Percentiles rank a stretch among this genome's conserved stretches.
Evolutionary conservation across 441 rosid genomes (phyloP).

Genomic region (Biscutella laevigata): DNA sequence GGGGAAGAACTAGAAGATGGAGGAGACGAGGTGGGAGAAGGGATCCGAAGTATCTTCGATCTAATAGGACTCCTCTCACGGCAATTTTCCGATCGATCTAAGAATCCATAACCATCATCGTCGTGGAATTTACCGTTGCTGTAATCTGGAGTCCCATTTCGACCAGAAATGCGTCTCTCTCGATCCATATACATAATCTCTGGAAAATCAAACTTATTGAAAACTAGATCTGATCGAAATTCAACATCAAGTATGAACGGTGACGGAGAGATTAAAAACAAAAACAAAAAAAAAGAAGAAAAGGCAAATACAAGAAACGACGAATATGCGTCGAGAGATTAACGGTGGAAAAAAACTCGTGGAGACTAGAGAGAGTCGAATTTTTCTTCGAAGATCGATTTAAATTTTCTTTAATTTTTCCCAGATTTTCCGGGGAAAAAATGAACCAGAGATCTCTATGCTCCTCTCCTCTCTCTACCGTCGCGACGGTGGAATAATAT

Average conservation of each 20-base stretch:
- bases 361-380: conserved; percentile 14
- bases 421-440: conserved; percentile 29
- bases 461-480: conserved; percentile 12
- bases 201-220: neutral
- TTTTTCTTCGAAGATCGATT: conserved; percentile 14
- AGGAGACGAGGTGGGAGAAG: conserved; percentile 29
- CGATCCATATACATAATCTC: conserved; percentile 25
- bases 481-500: conserved; percentile 20
- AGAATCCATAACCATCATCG: conserved; percentile 20
- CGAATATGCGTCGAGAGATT: conserved; percentile 2
- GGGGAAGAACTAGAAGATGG: conserved; percentile 22
- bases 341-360: neutral
- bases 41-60: conserved; percentile 24
- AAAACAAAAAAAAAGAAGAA: neutral
- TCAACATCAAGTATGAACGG: conserved; percentile 1
- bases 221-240: conserved; percentile 25
- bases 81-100: conserved; percentile 28
- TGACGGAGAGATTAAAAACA: neutral
- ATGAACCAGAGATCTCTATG: conserved; percentile 23
- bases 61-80: conserved; percentile 25
- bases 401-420: neutral
- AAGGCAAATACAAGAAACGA: conserved; percentile 1
- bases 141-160: conserved; percentile 25
- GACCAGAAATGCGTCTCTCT: conserved; percentile 21
- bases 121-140: conserved; percentile 27